Percentiles rank a stretch among this genome's conserved stretches.
These are phyloP conservation scores for Chromera velia DNA, from an alignment of 73 alveolate species.

Conservation along the genomic window DNA sequence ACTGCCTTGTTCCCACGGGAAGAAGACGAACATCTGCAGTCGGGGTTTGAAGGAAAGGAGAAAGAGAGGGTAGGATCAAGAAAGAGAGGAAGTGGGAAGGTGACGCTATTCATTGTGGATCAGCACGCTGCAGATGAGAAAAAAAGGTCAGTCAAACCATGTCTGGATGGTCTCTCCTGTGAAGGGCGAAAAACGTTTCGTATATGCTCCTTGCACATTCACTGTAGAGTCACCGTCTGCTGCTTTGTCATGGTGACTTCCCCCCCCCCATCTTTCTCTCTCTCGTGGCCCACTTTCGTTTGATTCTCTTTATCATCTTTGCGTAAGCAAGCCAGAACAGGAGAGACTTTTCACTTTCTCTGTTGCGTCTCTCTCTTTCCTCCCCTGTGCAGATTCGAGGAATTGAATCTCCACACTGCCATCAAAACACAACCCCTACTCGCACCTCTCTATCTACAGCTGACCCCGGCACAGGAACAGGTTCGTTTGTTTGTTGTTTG, in stretches of 20 bases:
- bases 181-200: too few relatives aligned
- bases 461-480: slow-evolving; percentile 4
- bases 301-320: too few relatives aligned
- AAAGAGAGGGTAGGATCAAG: too few relatives aligned
- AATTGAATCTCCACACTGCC: slow-evolving; percentile 46
- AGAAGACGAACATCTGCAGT: not conserved
- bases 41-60: slow-evolving; percentile 27
- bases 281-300: too few relatives aligned
- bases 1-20: slow-evolving; percentile 20
- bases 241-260: too few relatives aligned
- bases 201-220: too few relatives aligned
- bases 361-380: not conserved
- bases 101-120: slow-evolving; percentile 66
- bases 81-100: too few relatives aligned
- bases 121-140: slow-evolving; percentile 84
- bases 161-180: too few relatives aligned
- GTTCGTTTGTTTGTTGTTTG: not conserved
- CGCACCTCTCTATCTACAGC: slow-evolving; percentile 40
- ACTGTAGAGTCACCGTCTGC: too few relatives aligned
- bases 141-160: not conserved
- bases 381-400: slow-evolving; percentile 55
- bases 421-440: slow-evolving; percentile 44
- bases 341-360: too few relatives aligned
- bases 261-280: too few relatives aligned
- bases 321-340: too few relatives aligned